A percentile compares a stretch with the other conserved stretches of the same genome.
phyloP scores from a whole-genome alignment of 371 early-diverging fungal species.

The Apophysomyces trapeziformis region DNA sequence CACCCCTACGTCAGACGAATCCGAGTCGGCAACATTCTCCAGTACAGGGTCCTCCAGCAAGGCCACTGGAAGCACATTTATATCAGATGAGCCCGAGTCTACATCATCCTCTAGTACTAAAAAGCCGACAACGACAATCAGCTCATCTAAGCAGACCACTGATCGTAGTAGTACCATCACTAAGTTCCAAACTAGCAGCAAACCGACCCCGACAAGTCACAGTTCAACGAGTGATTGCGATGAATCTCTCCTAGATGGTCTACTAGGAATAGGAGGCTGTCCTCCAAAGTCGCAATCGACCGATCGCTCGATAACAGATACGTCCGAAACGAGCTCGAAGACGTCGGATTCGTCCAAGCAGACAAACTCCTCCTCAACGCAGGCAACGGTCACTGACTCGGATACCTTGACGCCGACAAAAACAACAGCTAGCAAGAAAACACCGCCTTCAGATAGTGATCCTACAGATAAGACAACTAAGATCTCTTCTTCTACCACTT shows the following conservation, averaged over 20 bases:
- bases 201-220: constrained; percentile 1
- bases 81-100: too few relatives aligned
- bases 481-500: not conserved
- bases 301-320: constrained; percentile 3
- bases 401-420: too few relatives aligned
- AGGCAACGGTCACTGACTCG: not conserved
- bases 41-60: too few relatives aligned
- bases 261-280: constrained; percentile 9
- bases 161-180: not conserved
- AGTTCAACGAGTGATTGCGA: not conserved
- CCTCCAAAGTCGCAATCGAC: constrained; percentile 6
- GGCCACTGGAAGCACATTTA: too few relatives aligned
- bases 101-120: too few relatives aligned
- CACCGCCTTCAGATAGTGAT: too few relatives aligned
- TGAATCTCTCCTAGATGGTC: not conserved
- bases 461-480: not conserved
- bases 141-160: too few relatives aligned
- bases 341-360: not conserved
- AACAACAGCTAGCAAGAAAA: too few relatives aligned
- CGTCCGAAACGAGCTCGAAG: constrained; percentile 4
- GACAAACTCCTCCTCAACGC: not conserved
- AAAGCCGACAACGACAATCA: too few relatives aligned
- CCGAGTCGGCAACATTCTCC: not conserved
- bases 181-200: not conserved
- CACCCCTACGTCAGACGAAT: not conserved